These are phyloP conservation scores for Coccomyxa sp. DNA, from an alignment of 139 green algal genomes.

Conservation along the genomic window DNA sequence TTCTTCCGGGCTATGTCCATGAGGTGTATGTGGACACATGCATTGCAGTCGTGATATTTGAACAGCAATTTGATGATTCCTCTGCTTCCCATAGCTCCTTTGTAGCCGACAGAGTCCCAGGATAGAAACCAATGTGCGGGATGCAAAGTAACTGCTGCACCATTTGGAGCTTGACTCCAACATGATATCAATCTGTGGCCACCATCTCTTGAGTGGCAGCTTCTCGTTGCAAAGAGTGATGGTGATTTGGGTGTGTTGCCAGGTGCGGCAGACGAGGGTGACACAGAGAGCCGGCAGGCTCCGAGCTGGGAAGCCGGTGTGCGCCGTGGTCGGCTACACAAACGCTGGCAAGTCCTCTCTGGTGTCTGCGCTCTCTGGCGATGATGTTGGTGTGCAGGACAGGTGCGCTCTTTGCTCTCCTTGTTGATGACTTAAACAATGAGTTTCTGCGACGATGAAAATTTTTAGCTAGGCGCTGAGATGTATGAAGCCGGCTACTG, in stretches of 20 bases:
- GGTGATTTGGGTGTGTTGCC: not conserved
- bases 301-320: conserved; percentile 24
- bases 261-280: conserved; percentile 41
- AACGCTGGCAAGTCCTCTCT: conserved; percentile 55
- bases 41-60: too few relatives aligned
- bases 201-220: too few relatives aligned
- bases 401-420: not conserved
- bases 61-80: too few relatives aligned
- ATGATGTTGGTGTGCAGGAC: conserved; percentile 27
- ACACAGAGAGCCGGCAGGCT: conserved; percentile 37
- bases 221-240: not conserved
- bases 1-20: too few relatives aligned
- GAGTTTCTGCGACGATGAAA: too few relatives aligned
- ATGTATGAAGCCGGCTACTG: too few relatives aligned
- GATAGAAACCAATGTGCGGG: too few relatives aligned
- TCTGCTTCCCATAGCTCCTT: too few relatives aligned
- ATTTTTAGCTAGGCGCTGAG: too few relatives aligned
- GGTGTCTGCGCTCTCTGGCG: conserved; percentile 22
- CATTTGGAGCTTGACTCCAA: not conserved
- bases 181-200: not conserved
- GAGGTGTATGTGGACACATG: too few relatives aligned
- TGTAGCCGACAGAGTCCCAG: too few relatives aligned
- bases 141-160: too few relatives aligned
- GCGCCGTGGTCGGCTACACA: conserved; percentile 64
- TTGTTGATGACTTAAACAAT: not conserved